These are phyloP conservation scores for Pythium brassicae DNA, from an alignment of 352 stramenopile genomes.

Conservation along the genomic window DNA sequence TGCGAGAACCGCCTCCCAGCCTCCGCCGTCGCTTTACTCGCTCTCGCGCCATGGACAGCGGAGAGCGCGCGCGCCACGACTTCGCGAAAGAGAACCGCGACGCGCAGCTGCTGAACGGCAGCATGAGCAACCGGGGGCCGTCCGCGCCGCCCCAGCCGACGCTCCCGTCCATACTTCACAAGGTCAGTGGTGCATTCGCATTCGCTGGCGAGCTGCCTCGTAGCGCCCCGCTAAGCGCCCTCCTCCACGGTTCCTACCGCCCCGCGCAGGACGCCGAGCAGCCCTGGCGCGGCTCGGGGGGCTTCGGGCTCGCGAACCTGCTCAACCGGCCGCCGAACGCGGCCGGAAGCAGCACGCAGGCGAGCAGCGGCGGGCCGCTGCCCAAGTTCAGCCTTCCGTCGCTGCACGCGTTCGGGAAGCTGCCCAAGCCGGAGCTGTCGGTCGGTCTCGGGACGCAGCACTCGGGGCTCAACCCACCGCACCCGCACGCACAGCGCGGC, in stretches of 20 bases:
- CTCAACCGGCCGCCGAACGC: slow-evolving; percentile 40
- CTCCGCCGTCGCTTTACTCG: background rate
- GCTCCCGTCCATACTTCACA: slow-evolving; percentile 2
- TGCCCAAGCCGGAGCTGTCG: slow-evolving; percentile 49
- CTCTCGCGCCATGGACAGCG: slow-evolving; percentile 17
- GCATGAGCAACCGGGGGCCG: slow-evolving; percentile 11
- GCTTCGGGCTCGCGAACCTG: slow-evolving; percentile 79
- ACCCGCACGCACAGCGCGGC: slow-evolving; percentile 1
- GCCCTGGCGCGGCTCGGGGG: slow-evolving; percentile 55
- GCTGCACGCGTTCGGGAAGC: slow-evolving; percentile 70
- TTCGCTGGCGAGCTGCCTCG: slow-evolving; percentile 1
- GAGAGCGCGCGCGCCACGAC: slow-evolving; percentile 11
- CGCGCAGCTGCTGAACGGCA: slow-evolving; percentile 7
- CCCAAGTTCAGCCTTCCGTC: slow-evolving; percentile 74
- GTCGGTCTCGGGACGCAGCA: slow-evolving; percentile 18
- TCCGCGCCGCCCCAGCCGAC: slow-evolving; percentile 7
- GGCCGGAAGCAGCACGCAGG: background rate
- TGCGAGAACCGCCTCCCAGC: background rate
- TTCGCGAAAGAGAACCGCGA: slow-evolving; percentile 26
- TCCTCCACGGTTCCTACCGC: slow-evolving; percentile 10
- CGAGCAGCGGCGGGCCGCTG: slow-evolving; percentile 18
- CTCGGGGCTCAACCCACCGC: slow-evolving; percentile 20
- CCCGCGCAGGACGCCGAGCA: slow-evolving; percentile 56
- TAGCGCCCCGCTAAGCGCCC: slow-evolving; percentile 18
- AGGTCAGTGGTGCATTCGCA: slow-evolving; percentile 12